Conservation (phyloP, 306 rosid species). For the Betula pendula region DNA sequence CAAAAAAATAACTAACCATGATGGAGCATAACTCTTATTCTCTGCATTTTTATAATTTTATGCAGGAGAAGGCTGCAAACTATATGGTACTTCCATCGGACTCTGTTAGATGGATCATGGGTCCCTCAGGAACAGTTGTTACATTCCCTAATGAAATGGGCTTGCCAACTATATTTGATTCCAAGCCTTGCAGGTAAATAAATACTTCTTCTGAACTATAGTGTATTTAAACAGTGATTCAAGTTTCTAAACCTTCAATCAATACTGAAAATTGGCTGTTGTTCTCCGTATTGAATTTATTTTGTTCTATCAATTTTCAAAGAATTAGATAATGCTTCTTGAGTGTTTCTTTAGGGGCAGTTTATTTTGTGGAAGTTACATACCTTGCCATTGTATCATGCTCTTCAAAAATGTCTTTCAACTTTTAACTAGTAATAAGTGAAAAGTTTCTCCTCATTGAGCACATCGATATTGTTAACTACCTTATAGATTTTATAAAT, state of each 20-base stretch:
- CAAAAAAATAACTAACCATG: not conserved
- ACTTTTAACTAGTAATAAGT: not conserved
- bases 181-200: constrained; percentile 45
- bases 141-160: constrained; percentile 61
- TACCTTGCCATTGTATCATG: not conserved
- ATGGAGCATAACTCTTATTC: not conserved
- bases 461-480: not conserved
- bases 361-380: not conserved
- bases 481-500: too few species aligned
- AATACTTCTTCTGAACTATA: not conserved
- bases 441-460: not conserved
- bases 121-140: constrained; percentile 50
- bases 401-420: not conserved
- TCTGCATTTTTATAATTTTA: not conserved
- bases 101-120: constrained; percentile 48
- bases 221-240: not conserved
- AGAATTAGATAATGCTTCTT: not conserved
- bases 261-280: not conserved
- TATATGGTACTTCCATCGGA: constrained; percentile 40
- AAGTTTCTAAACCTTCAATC: constrained; percentile 12
- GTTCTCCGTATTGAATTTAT: not conserved
- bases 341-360: not conserved
- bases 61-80: constrained; percentile 47
- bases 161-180: constrained; percentile 49
- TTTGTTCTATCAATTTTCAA: not conserved